Conservation (phyloP, 2,329 filamentous ascomycete genomes). For the Neofusicoccum cordaticola region DNA sequence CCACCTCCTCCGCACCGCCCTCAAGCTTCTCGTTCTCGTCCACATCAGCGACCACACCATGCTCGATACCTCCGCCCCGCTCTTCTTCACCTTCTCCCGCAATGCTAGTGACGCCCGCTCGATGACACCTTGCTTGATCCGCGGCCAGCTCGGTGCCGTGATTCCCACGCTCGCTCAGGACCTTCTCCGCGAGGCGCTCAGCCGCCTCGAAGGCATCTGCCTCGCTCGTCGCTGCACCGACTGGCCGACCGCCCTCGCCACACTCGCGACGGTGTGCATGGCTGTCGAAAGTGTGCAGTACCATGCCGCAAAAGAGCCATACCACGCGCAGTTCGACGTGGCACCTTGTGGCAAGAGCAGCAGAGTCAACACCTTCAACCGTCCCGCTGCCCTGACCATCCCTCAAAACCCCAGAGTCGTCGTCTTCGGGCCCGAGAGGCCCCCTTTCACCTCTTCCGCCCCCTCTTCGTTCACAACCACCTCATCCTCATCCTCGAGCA, state of each 20-base stretch:
- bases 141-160: conserved; percentile 35
- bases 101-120: conserved; percentile 19
- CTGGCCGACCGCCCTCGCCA: conserved; percentile 34
- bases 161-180: conserved; percentile 33
- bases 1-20: conserved; percentile 30
- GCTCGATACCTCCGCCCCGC: conserved; percentile 28
- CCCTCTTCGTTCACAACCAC: not conserved
- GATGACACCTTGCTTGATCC: conserved; percentile 38
- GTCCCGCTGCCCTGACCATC: not conserved
- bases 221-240: conserved; percentile 29
- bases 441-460: not conserved
- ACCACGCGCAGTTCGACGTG: conserved; percentile 23
- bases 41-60: conserved; percentile 34
- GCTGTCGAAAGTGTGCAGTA: conserved; percentile 39
- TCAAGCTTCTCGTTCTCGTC: conserved; percentile 39
- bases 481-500: not conserved
- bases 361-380: not conserved
- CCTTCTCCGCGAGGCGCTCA: conserved; percentile 34
- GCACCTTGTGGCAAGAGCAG: not conserved
- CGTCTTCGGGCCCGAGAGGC: conserved; percentile 4
- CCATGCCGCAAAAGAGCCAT: conserved; percentile 35
- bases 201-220: conserved; percentile 30
- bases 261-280: conserved; percentile 35
- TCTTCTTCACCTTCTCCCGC: conserved; percentile 4
- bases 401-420: not conserved